These are phyloP conservation scores for Penicillium corylophilum DNA, from an alignment of 2,329 filamentous ascomycete species.

Conservation along the genomic window DNA sequence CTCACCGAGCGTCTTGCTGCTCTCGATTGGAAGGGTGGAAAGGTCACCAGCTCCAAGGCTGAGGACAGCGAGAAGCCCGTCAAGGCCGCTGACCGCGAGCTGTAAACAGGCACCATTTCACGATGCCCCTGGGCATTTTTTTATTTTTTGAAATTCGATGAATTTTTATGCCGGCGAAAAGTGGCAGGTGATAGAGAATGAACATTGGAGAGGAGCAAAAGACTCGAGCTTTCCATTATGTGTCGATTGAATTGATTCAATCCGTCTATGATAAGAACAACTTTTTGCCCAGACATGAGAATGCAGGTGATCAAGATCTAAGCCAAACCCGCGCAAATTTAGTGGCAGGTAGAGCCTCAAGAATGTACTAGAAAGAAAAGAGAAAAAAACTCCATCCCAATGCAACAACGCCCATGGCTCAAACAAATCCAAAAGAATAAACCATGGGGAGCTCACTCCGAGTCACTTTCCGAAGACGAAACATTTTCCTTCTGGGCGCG, in stretches of 20 bases:
- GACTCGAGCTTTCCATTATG: slow-evolving; percentile 4
- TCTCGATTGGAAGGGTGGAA: slow-evolving; percentile 74
- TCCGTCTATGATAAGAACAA: slow-evolving; percentile 9
- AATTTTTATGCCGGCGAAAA: neutral
- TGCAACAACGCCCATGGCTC: slow-evolving; percentile 26
- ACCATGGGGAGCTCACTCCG: slow-evolving; percentile 23
- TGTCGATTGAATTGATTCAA: slow-evolving; percentile 8
- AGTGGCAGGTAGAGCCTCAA: neutral
- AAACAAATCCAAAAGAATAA: slow-evolving; percentile 12
- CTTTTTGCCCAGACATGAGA: slow-evolving; percentile 21
- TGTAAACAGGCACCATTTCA: slow-evolving; percentile 49
- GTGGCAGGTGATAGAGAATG: neutral
- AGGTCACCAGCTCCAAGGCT: slow-evolving; percentile 48
- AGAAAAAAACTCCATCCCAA: slow-evolving; percentile 27
- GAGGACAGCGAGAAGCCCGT: slow-evolving; percentile 60
- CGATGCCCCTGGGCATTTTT: neutral
- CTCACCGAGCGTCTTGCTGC: slow-evolving; percentile 89
- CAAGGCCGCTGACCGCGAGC: slow-evolving; percentile 73
- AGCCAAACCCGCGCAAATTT: slow-evolving; percentile 6
- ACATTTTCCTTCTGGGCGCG: slow-evolving; percentile 34
- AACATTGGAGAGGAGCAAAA: neutral
- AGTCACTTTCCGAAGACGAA: slow-evolving; percentile 26
- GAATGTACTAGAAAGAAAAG: slow-evolving; percentile 10
- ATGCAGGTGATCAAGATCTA: slow-evolving; percentile 11
- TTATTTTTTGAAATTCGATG: neutral